Conservation (phyloP, 2,329 filamentous ascomycete species). For the Beauveria rudraprayagi region DNA sequence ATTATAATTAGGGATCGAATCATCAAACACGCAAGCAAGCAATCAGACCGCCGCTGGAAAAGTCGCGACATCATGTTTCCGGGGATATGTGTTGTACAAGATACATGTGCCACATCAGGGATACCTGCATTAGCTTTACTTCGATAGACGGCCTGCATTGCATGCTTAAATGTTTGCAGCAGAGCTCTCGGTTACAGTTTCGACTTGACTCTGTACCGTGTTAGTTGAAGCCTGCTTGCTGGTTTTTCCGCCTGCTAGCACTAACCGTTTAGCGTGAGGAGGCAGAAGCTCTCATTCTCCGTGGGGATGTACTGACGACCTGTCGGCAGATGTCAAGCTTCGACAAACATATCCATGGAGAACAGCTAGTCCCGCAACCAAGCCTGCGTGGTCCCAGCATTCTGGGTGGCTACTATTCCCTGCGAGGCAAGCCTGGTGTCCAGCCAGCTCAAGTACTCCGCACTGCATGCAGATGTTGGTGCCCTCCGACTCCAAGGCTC, state of each 20-base stretch:
- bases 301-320: neutral
- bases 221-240: neutral
- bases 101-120: neutral
- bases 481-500: neutral
- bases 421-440: neutral
- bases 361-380: neutral
- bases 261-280: neutral
- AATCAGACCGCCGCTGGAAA: neutral
- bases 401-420: neutral
- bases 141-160: neutral
- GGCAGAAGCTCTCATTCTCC: neutral
- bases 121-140: neutral
- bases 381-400: neutral
- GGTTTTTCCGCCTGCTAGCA: neutral
- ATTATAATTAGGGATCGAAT: neutral
- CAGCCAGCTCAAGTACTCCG: neutral
- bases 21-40: neutral
- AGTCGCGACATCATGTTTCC: neutral
- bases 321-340: neutral
- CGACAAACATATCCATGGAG: neutral
- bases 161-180: neutral
- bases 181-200: neutral
- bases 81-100: neutral
- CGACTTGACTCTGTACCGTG: neutral
- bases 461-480: slow-evolving; percentile 8